Conservation (phyloP, 73 alveolate genomes). For the Paramecium pentaurelia region DNA sequence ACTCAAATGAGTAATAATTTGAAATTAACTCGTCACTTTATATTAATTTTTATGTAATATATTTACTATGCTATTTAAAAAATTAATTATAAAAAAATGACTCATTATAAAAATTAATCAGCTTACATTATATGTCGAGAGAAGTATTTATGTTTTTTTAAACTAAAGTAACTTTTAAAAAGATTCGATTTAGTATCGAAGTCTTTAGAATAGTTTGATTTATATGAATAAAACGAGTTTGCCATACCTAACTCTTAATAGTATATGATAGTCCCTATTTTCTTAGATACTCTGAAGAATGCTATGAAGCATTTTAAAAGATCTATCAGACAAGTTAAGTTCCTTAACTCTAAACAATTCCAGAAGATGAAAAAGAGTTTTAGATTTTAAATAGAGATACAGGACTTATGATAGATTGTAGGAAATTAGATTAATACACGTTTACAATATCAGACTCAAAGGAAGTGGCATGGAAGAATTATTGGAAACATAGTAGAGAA, state of each 20-base stretch:
- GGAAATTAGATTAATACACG: background rate
- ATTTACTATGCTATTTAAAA: background rate
- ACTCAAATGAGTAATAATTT: background rate
- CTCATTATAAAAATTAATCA: background rate
- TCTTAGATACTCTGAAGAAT: background rate
- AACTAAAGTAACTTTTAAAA: background rate
- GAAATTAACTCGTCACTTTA: background rate
- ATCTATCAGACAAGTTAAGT: background rate
- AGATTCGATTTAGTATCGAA: background rate
- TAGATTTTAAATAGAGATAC: constrained; percentile 25
- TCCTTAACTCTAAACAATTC: background rate
- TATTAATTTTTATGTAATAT: background rate
- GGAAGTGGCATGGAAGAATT: constrained; percentile 18
- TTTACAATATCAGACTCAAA: no score
- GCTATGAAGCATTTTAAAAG: background rate
- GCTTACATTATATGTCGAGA: background rate
- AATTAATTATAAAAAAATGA: background rate
- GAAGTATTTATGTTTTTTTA: background rate
- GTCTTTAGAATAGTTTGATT: background rate
- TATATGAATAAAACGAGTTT: background rate
- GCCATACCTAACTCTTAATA: background rate
- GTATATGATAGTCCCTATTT: background rate
- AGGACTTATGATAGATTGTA: background rate
- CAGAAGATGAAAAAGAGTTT: constrained; percentile 19
- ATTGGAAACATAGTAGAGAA: constrained; percentile 11